Base-by-base conservation (phyloP, 306 rosid species). In the Ammopiptanthus mongolicus region DNA sequence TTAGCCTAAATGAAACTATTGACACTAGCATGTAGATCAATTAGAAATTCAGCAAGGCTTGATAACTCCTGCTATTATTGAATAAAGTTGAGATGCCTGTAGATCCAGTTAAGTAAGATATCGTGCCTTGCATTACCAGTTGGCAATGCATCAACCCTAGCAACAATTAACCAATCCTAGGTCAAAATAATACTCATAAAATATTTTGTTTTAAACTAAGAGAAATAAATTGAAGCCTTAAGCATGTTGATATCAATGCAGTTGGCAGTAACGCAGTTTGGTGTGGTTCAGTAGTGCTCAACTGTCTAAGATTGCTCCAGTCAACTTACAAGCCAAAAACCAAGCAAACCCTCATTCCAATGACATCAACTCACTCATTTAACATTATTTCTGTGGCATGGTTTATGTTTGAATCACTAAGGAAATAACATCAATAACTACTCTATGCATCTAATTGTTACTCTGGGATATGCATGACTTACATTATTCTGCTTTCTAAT, bases 161-260 rank as follows among this genome's bases (percentile, higher is more conserved):
- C 48, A 72, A 68, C 78, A 68, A 70, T 65, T 53, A 74, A 66
- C 53, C 53, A 72, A 23, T 83, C 47, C 51, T 46, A 69, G 50
- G 69, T 55, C 51, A 51, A 14, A 19, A 79, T 11, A 51, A 75
- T 50, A 37, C 3, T 36, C 18, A 13, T 39, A 50, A 9, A 8
- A 21, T 25, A 9, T 25, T 22, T 50, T 19, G 59, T 61, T 52
- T 42, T 8, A 8, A 58, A 66, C 55, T 65, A 15, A 46, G 56
- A 64, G 69, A 74, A 79, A 51, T 59, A 67, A 52, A 67, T 62
- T 11, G 25, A 79, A 72, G 44, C 73, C 41, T 34, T 51, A 39
- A 39, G 23, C 76, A 70, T n/a, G 36, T 28, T 13, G 36, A 62
- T 50, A 53, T 61, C 65, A 51, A 81, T 25, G 55, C 53, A 5